Base-by-base conservation (phyloP, 495 filamentous ascomycete species). In the Xylaria sp. region DNA sequence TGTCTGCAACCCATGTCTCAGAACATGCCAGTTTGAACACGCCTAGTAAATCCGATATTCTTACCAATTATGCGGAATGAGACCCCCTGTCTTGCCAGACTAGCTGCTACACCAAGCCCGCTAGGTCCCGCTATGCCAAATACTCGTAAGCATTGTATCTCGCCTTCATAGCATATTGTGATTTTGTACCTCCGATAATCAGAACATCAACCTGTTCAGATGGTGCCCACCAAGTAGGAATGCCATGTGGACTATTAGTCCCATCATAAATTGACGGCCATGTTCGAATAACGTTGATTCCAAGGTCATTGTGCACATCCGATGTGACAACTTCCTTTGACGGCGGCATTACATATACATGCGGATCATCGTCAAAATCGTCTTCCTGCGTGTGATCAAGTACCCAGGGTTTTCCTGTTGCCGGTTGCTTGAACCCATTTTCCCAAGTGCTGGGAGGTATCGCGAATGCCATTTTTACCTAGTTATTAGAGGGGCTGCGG, bases 31-130 rank as follows among this genome's bases (percentile, higher is more conserved):
- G 5, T 1, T 33, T 17, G 6, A 37, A 35, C 24, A 11, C 7
- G 3, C 2, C 33, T 21, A 26, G 21, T 26, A 29, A 3, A 41
- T 31, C 21, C 7, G 21, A 8, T 29, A 11, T 19, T 73, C 71
- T 63, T 70, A 75, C 76, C 76, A 19, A 78, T 72, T 26, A 80
- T 80, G 19, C 79, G 78, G 61, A 80, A 79, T 35, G 71, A 72
- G 14, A 80, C 71, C 19, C 79, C 79, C 58, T 80, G 78, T 53
- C 79, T 70, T 41, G 70, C 73, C 29, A 80, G 73, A 53, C 78
- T 77, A 14, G 78, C 31, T 24, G 78, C 79, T 4, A 74, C 65
- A 65, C 75, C 68, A 19, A 80, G 67, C 12, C 79, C 79, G 53
- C 50, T 72, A 17, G 79, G 79, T 2, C 79, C 79, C 44, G 79